Evolutionary conservation across 2,329 filamentous ascomycete genomes (phyloP).

Genomic region (Venturia nashicola): DNA sequence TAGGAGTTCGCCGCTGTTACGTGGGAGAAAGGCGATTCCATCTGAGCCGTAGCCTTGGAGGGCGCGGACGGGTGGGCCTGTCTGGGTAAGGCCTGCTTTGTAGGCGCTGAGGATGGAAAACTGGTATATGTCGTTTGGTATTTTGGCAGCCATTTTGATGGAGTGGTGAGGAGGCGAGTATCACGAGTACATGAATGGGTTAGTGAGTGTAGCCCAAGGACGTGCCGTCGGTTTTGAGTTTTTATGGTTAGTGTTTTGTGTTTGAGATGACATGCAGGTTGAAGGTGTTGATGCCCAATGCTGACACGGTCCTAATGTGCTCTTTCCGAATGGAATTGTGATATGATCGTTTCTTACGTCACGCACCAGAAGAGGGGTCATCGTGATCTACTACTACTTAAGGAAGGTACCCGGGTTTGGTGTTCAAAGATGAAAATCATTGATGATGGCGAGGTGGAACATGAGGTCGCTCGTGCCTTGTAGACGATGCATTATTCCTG

Average conservation of each 20-base stretch:
- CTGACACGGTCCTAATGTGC: background rate
- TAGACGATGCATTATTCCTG: too few species aligned
- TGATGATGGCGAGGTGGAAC: too few species aligned
- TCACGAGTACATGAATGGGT: background rate
- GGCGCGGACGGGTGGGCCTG: constrained; percentile 23
- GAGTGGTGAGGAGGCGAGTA: background rate
- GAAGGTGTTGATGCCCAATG: background rate
- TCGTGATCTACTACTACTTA: background rate
- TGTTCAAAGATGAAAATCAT: background rate
- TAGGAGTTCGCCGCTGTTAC: constrained; percentile 26
- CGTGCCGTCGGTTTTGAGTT: background rate
- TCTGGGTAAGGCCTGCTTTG: constrained; percentile 21
- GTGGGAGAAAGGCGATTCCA: constrained; percentile 28
- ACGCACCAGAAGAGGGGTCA: background rate
- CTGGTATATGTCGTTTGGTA: constrained; percentile 34
- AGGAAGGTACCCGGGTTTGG: background rate
- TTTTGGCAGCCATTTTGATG: constrained; percentile 23
- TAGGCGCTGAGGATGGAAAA: constrained; percentile 28
- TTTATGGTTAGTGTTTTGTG: background rate
- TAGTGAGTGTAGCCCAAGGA: background rate
- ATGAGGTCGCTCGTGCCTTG: too few species aligned
- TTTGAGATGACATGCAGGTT: background rate
- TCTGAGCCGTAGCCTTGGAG: constrained; percentile 30
- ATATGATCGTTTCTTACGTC: background rate
- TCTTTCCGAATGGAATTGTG: background rate